Conservation (phyloP, 2,329 filamentous ascomycete species). For the Beauveria sp. region DNA sequence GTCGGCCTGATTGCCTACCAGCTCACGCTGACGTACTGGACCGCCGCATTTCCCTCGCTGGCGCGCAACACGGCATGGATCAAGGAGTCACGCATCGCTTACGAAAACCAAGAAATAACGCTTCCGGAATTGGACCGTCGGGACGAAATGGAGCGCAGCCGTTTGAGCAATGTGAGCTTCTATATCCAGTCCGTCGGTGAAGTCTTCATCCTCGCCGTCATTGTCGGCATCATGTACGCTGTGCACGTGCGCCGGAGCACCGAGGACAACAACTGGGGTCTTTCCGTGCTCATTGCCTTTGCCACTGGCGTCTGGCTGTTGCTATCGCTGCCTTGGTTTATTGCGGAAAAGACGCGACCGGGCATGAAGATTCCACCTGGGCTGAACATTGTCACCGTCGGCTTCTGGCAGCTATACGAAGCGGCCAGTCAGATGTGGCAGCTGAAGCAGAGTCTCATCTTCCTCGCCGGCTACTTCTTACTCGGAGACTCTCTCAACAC, state of each 20-base stretch:
- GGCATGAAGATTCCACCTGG: slow-evolving; percentile 36
- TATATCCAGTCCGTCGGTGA: slow-evolving; percentile 56
- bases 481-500: slow-evolving; percentile 65
- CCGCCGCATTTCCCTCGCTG: slow-evolving; percentile 43
- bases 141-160: slow-evolving; percentile 56
- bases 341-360: slow-evolving; percentile 55
- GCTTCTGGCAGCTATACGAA: slow-evolving; percentile 53
- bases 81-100: slow-evolving; percentile 24
- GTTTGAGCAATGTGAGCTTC: slow-evolving; percentile 56
- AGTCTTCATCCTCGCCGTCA: slow-evolving; percentile 54
- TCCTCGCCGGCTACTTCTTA: slow-evolving; percentile 60
- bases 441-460: slow-evolving; percentile 57
- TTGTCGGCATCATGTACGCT: slow-evolving; percentile 57
- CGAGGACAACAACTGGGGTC: slow-evolving; percentile 58
- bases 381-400: slow-evolving; percentile 46
- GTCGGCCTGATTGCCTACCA: slow-evolving; percentile 60
- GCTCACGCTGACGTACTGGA: slow-evolving; percentile 62
- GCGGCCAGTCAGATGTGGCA: slow-evolving; percentile 54
- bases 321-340: slow-evolving; percentile 59
- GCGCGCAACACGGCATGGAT: slow-evolving; percentile 29
- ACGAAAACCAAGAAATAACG: slow-evolving; percentile 38
- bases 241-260: slow-evolving; percentile 50
- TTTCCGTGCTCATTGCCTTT: slow-evolving; percentile 59
- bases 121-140: slow-evolving; percentile 52
- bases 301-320: slow-evolving; percentile 56